Evolutionary conservation across 2,329 filamentous ascomycete genomes (phyloP).

Genomic region (Phialophora expanda): DNA sequence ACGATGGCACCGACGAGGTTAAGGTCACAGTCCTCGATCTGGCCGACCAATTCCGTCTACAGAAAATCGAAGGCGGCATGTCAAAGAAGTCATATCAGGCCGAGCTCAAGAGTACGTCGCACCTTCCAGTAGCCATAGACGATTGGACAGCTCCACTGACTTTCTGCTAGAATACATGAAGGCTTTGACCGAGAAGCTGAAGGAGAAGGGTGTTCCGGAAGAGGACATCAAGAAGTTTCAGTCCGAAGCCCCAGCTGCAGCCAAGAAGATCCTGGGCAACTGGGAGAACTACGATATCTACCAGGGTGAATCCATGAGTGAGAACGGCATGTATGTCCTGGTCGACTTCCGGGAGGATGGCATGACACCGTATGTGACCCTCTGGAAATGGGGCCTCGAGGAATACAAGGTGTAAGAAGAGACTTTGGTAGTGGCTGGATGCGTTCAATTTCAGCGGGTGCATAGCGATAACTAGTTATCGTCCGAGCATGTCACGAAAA

Average conservation of each 20-base stretch:
- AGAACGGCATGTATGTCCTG: slow-evolving; percentile 82
- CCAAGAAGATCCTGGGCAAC: slow-evolving; percentile 84
- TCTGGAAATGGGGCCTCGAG: slow-evolving; percentile 94
- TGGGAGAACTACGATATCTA: slow-evolving; percentile 98
- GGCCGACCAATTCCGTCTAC: slow-evolving; percentile 86
- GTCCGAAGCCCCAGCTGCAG: slow-evolving; percentile 71
- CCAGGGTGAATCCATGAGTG: slow-evolving; percentile 89
- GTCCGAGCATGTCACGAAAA: slow-evolving; percentile 24
- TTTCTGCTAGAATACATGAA: slow-evolving; percentile 79
- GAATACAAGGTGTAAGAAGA: slow-evolving; percentile 85
- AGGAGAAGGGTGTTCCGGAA: slow-evolving; percentile 65
- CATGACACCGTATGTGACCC: slow-evolving; percentile 81
- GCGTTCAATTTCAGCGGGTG: slow-evolving; percentile 15
- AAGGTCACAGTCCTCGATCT: slow-evolving; percentile 85
- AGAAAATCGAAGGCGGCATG: slow-evolving; percentile 53
- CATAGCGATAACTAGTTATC: slow-evolving; percentile 20
- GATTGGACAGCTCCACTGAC: slow-evolving; percentile 10
- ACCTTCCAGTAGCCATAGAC: not conserved
- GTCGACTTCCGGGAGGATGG: slow-evolving; percentile 85
- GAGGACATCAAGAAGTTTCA: slow-evolving; percentile 79
- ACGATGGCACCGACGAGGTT: slow-evolving; percentile 72
- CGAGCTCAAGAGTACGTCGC: slow-evolving; percentile 79
- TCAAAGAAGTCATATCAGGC: slow-evolving; percentile 83
- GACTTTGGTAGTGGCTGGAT: slow-evolving; percentile 11
- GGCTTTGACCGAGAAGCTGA: slow-evolving; percentile 74